Conservation (phyloP, 2,329 filamentous ascomycete species). For the Beauveria australis region DNA sequence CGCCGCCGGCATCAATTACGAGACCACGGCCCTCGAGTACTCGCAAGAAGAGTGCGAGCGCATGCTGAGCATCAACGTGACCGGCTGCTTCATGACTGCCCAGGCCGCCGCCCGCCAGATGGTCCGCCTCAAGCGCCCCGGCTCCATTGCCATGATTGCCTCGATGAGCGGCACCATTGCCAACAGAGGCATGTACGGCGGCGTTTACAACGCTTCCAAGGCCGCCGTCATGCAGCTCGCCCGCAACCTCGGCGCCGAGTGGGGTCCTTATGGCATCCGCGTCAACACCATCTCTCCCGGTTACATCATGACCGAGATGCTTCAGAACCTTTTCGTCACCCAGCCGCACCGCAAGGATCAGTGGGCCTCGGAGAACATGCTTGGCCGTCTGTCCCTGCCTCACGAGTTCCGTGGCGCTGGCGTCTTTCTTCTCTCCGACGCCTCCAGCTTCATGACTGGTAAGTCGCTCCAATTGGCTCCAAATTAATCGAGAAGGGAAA, state of each 20-base stretch:
- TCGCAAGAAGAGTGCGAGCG: slow-evolving; percentile 64
- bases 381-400: slow-evolving; percentile 58
- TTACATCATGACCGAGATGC: slow-evolving; percentile 78
- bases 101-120: slow-evolving; percentile 80
- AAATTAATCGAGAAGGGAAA: background rate
- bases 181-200: slow-evolving; percentile 53
- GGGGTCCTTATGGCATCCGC: slow-evolving; percentile 64
- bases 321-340: slow-evolving; percentile 66
- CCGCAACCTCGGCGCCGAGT: slow-evolving; percentile 64
- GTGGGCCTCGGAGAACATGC: slow-evolving; percentile 83
- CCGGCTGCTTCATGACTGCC: slow-evolving; percentile 77
- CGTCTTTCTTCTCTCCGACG: slow-evolving; percentile 65
- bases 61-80: slow-evolving; percentile 80
- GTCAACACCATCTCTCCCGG: slow-evolving; percentile 77
- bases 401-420: slow-evolving; percentile 65
- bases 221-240: slow-evolving; percentile 64
- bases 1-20: slow-evolving; percentile 67
- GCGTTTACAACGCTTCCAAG: slow-evolving; percentile 69
- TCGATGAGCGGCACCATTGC: slow-evolving; percentile 63
- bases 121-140: slow-evolving; percentile 46
- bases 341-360: slow-evolving; percentile 58
- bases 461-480: background rate
- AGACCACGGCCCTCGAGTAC: slow-evolving; percentile 76
- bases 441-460: slow-evolving; percentile 68
- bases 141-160: slow-evolving; percentile 60